Base-by-base conservation (phyloP, 2,329 filamentous ascomycete genomes). In the Microascus cirrosus region DNA sequence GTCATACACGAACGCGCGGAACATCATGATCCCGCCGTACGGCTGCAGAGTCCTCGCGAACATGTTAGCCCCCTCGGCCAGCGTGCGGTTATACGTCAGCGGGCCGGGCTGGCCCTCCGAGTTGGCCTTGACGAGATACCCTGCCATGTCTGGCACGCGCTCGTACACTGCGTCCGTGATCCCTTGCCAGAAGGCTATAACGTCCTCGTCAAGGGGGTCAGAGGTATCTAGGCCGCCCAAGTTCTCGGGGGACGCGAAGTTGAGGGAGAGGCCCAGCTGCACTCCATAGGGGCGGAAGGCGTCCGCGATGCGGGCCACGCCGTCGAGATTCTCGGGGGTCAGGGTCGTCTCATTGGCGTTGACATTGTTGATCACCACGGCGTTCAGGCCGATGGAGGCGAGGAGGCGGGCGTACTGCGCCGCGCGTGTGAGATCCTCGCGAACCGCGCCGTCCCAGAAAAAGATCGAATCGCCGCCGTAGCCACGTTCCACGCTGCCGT, bases 61-160 rank as follows among this genome's bases (percentile, higher is more conserved):
- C 58, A 89, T 70, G 63, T 88, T 88, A 4, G 84, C 85, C 1
- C 83, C 85, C 32, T 88, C 75, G 2, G 85, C 77, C 0, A 89
- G 74, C 0, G 85, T 89, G 12, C 86, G 80, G 63, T 86, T 86
- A 70, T 89, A 89, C 0, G 81, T 85, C 25, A 85, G 63, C 0
- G 86, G 86, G 0, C 86, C 86, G 0, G 86, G 85, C 64, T 89
- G 84, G 1, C 85, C 86, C 69, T 89, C 86, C 0, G 84, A 87
- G 66, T 86, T 85, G 10, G 85, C 86, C 66, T 90, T 90, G 61
- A 89, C 78, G 3, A 88, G 74, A 62, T 85, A 89, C 0, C 86
- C 86, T 1, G 80, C 81, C 67, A 89, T 74, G 63, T 89, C 86
- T 0, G 86, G 86, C 2, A 90, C 76, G 2, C 74, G 69, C 5